These are phyloP conservation scores for Botrytis fabae DNA, from an alignment of 2,329 filamentous ascomycete genomes.

Conservation along the genomic window DNA sequence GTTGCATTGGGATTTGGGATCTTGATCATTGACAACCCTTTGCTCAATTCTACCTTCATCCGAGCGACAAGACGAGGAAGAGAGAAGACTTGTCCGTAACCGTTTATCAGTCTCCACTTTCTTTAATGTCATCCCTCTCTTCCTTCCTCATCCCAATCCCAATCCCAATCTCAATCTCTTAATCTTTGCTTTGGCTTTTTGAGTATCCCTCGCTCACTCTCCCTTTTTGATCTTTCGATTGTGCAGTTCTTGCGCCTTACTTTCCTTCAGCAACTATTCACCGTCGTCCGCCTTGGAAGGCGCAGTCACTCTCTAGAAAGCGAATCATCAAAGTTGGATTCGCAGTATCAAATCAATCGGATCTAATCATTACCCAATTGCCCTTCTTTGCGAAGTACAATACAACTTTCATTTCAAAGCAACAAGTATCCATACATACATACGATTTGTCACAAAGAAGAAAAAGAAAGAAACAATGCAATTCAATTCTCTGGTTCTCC, in stretches of 20 bases:
- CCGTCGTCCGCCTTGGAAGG: background rate
- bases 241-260: conserved; percentile 17
- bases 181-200: background rate
- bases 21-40: background rate
- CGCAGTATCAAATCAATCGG: conserved; percentile 1
- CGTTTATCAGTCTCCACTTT: background rate
- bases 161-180: background rate
- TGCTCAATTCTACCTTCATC: background rate
- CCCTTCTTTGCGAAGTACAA: background rate
- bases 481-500: conserved; percentile 28
- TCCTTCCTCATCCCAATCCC: background rate
- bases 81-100: background rate
- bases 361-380: background rate
- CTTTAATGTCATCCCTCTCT: background rate
- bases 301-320: conserved; percentile 5
- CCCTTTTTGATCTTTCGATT: background rate
- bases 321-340: background rate
- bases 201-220: background rate
- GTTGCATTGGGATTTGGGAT: background rate
- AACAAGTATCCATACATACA: background rate
- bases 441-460: background rate
- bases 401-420: background rate
- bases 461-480: conserved; percentile 29
- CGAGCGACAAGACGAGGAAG: background rate
- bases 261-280: conserved; percentile 11